Conservation (phyloP, 495 filamentous ascomycete species). For the Hyphodiscus hymeniophilus region DNA sequence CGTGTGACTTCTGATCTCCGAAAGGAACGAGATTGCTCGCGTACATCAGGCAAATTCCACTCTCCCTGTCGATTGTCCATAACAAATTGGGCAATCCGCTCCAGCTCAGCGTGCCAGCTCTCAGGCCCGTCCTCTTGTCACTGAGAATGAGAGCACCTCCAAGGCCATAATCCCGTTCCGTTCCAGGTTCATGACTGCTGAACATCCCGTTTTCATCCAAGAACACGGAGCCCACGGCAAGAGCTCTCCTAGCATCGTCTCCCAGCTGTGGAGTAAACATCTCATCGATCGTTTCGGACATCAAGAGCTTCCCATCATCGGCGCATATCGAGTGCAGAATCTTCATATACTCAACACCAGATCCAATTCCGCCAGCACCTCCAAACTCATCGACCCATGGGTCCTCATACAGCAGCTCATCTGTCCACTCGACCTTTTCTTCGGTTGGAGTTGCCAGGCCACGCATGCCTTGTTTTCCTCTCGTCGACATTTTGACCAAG, state of each 20-base stretch:
- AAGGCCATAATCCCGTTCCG: constrained; percentile 25
- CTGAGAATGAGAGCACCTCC: constrained; percentile 26
- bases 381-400: constrained; percentile 22
- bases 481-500: constrained; percentile 28
- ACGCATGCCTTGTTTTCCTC: constrained; percentile 18
- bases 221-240: background rate
- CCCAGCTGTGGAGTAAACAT: constrained; percentile 38
- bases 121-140: constrained; percentile 20
- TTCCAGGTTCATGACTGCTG: constrained; percentile 1
- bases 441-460: constrained; percentile 17
- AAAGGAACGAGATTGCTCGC: constrained; percentile 11
- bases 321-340: constrained; percentile 35
- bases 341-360: constrained; percentile 32
- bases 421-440: constrained; percentile 21
- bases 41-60: constrained; percentile 6
- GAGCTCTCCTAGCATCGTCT: background rate
- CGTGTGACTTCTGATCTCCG: constrained; percentile 8
- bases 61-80: constrained; percentile 14
- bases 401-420: constrained; percentile 22
- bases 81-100: constrained; percentile 15
- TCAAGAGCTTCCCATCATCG: constrained; percentile 37
- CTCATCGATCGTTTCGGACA: constrained; percentile 29
- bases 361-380: constrained; percentile 35
- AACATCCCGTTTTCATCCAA: background rate
- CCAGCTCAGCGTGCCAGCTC: constrained; percentile 18